Evolutionary conservation across 2,329 filamentous ascomycete species (phyloP), one percentile per base, ranked within the genome.

Genomic region (Hymenoscyphus occultus): DNA sequence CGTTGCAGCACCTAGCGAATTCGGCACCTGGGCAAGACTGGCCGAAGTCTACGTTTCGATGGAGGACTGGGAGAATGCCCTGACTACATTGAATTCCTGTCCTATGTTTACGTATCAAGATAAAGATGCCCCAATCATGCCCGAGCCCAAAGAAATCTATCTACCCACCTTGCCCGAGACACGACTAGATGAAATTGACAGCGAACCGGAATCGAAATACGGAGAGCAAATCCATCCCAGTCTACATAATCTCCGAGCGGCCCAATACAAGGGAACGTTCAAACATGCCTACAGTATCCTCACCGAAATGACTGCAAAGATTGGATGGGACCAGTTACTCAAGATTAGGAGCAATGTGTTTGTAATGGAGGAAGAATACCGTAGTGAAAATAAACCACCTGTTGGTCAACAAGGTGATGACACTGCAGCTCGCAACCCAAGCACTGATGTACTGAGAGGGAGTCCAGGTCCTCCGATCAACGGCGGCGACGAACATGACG

Each of bases 81-180:
- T 99, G 31, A 88, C 96, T 5, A 98, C 95, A 3, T 84, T 99
- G 61, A 99, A 99, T 79, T 99, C 95, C 19, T 99, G 95, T 77
- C 95, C 95, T 9, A 99, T 99, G 95, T 99, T 99, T 78, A 99
- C 95, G 6, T 98, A 99, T 77, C 95, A 98, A 78, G 95, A 99
- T 78, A 98, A 97, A 78, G 95, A 99, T 76, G 90, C 93, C 5
- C 95, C 95, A 3, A 80, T 95, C 66, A 94, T 98, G 90, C 95
- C 95, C 1, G 93, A 97, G 74, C 93, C 95, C 0, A 90, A 90
- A 72, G 91, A 93, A 64, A 90, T 98, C 54, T 87, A 91, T 71
- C 84, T 99, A 14, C 95, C 95, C 0, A 91, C 94, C 16, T 83
- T 98, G 61, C 85, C 90, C 0, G 95, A 98, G 77, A 96, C 92